Percentiles rank a stretch among this genome's conserved stretches.
Evolutionary conservation across 1,139 yeast species (phyloP).

Genomic region (Nadsonia starkeyi-henricii): DNA sequence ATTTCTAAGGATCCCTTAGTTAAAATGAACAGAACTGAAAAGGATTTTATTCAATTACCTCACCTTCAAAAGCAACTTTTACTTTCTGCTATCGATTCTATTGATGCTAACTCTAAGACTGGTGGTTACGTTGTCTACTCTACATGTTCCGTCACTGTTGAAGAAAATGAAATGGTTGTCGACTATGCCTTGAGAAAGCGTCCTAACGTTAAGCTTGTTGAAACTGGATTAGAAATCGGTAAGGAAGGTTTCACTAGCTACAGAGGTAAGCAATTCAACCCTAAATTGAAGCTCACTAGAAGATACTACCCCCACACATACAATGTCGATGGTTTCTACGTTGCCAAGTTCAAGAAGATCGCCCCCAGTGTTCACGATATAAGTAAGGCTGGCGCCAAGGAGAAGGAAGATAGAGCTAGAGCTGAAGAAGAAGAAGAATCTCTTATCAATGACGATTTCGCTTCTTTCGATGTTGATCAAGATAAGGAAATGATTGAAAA

Average conservation of each 20-base stretch:
- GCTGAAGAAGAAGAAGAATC: slow-evolving; percentile 58
- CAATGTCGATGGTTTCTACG: slow-evolving; percentile 96
- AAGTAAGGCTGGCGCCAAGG: slow-evolving; percentile 79
- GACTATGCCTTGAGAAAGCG: slow-evolving; percentile 93
- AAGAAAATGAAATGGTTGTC: slow-evolving; percentile 97
- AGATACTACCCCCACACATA: slow-evolving; percentile 97
- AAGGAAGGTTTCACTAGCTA: slow-evolving; percentile 88
- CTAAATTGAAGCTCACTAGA: slow-evolving; percentile 65
- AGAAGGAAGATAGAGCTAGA: slow-evolving; percentile 69
- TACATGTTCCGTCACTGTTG: slow-evolving; percentile 96
- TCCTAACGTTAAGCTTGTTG: slow-evolving; percentile 91
- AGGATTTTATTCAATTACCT: slow-evolving; percentile 93
- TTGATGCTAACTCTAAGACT: slow-evolving; percentile 77
- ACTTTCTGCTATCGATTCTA: slow-evolving; percentile 92
- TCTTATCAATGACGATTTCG: slow-evolving; percentile 74
- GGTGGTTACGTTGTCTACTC: slow-evolving; percentile 96
- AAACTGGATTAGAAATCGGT: slow-evolving; percentile 87
- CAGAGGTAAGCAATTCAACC: slow-evolving; percentile 84
- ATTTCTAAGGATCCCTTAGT: slow-evolving; percentile 95
- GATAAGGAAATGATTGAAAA: slow-evolving; percentile 66
- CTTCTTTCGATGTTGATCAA: slow-evolving; percentile 61
- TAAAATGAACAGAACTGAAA: slow-evolving; percentile 85
- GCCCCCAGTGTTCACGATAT: slow-evolving; percentile 55
- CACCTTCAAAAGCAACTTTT: slow-evolving; percentile 90
- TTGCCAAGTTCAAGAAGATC: slow-evolving; percentile 87